Evolutionary conservation across 192 early-diverging fungal genomes (phyloP), one percentile per base, ranked within the genome.

Genomic region (Chytriomyces sp.): DNA sequence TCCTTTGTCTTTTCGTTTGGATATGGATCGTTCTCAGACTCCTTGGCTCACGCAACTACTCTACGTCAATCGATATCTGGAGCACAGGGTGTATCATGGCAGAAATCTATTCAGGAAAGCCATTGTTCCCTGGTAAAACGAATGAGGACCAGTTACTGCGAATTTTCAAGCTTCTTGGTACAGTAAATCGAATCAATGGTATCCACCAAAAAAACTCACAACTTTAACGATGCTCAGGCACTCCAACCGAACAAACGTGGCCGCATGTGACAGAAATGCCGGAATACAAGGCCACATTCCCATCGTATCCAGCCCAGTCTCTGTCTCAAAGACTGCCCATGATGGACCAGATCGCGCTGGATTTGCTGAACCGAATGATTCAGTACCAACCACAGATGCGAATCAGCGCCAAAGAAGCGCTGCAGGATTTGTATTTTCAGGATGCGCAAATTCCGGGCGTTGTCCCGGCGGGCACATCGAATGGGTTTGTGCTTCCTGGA

Each of bases 11-110:
- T n/a, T n/a, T n/a, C n/a, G n/a, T n/a, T n/a, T n/a, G n/a, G n/a
- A n/a, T 44, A 0, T 75, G 18, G 1, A 11, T 50, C 23, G 5
- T 53, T 13, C 20, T 13, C 68, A 73, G 71, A 16, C 87, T 99
- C 11, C 87, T 99, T 45, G 97, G 97, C 13, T 97, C 96, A 59
- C 89, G 94, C 68, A 94, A 92, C 80, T 99, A 99, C 83, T 91
- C 92, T 18, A n/a, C 93, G 8, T 94, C 95, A 24, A 98, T 99
- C 74, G 97, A 99, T 77, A 96, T 99, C 44, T 99, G 97, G 97
- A 95, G 94, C 45, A 93, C 93, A 11, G 97, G 97, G 50, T 99
- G 97, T 82, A 99, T 99, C 80, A 96, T 99, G 94, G 97, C 97
- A 20, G 92, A 89, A 67, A 84, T 88, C 77, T 81, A 81, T 74